Conservation (phyloP, 345 rosid species). For the Eucalyptus grandis region DNA sequence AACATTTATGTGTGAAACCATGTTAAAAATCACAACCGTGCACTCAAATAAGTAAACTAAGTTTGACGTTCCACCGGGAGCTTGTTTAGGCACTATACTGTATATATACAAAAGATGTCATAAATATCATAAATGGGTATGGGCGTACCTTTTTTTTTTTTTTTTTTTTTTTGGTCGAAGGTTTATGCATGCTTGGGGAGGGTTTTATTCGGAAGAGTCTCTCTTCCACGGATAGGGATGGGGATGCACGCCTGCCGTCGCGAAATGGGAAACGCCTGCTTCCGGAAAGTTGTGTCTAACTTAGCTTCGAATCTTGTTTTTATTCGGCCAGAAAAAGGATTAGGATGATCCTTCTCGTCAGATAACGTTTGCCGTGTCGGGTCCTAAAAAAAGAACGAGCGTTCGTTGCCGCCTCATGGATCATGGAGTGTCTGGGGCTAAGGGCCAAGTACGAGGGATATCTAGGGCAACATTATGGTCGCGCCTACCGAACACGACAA, state of each 20-base stretch:
- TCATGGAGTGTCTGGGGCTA: background rate
- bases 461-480: fast-evolving
- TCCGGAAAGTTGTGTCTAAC: background rate
- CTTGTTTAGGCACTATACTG: background rate
- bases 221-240: background rate
- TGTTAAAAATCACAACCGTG: background rate
- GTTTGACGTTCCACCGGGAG: fast-evolving
- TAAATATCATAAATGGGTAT: background rate
- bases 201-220: background rate
- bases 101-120: too few species aligned
- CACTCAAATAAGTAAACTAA: background rate
- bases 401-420: background rate
- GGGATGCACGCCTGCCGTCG: background rate
- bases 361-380: background rate
- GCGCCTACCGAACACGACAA: background rate
- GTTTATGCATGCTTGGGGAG: background rate
- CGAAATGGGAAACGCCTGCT: background rate
- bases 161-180: too few species aligned
- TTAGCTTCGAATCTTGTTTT: background rate
- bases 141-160: background rate
- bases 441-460: background rate
- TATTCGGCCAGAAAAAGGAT: background rate
- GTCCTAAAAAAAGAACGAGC: background rate
- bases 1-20: background rate
- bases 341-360: background rate